Conservation (phyloP, 2,329 filamentous ascomycete genomes). For the Orbilia javanica region DNA sequence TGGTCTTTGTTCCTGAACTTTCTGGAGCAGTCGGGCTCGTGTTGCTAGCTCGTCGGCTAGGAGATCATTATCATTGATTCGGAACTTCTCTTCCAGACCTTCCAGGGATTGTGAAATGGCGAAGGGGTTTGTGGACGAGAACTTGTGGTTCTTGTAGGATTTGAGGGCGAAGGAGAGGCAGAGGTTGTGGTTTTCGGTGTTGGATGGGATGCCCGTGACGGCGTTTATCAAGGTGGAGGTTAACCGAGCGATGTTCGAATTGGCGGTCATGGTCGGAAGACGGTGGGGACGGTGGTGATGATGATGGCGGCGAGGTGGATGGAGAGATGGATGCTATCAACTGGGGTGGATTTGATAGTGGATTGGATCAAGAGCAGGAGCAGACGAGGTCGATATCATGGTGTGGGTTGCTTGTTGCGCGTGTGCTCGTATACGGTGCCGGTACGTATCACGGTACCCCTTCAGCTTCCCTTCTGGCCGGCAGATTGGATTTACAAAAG, state of each 20-base stretch:
- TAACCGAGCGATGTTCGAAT: slow-evolving; percentile 17
- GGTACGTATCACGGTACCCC: background rate
- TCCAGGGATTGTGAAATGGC: slow-evolving; percentile 25
- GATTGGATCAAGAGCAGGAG: slow-evolving; percentile 9
- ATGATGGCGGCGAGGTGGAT: background rate
- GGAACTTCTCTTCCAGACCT: slow-evolving; percentile 83
- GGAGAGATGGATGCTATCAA: background rate
- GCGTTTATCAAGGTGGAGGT: slow-evolving; percentile 32
- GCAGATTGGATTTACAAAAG: background rate
- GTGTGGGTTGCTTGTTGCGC: background rate
- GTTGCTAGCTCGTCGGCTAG: slow-evolving; percentile 76
- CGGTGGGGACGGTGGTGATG: background rate
- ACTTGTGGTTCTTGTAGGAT: slow-evolving; percentile 36
- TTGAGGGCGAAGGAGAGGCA: slow-evolving; percentile 42
- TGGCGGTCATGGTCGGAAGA: slow-evolving; percentile 21
- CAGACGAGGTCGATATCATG: background rate
- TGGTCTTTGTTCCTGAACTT: slow-evolving; percentile 66
- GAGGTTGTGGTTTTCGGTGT: slow-evolving; percentile 20
- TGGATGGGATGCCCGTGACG: slow-evolving; percentile 25
- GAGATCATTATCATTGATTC: slow-evolving; percentile 81
- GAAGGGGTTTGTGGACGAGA: slow-evolving; percentile 30
- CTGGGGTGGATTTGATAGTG: slow-evolving; percentile 14
- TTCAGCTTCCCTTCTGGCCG: background rate
- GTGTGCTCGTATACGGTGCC: background rate
- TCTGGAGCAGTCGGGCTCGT: slow-evolving; percentile 66